phyloP scores from a whole-genome alignment of 768 basidiomycete species.

The Russula sp. region DNA sequence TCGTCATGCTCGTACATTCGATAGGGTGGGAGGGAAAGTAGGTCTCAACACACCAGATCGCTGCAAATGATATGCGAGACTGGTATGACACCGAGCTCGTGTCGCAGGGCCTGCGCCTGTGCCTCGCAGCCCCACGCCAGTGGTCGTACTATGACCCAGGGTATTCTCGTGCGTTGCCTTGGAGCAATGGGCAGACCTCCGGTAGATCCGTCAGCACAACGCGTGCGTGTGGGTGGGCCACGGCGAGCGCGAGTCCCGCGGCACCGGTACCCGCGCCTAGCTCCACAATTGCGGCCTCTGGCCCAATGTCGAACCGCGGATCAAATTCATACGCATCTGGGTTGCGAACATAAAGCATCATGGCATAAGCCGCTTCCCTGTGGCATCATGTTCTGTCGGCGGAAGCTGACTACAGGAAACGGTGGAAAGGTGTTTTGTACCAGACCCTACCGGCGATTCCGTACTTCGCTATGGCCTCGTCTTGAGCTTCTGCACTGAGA shows the following conservation, averaged over 20 bases:
- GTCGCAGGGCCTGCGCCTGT: constrained; percentile 44
- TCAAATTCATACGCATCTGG: constrained; percentile 47
- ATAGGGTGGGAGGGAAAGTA: too few relatives aligned
- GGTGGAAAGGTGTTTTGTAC: constrained; percentile 40
- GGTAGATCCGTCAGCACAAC: constrained; percentile 71
- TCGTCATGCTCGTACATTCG: constrained; percentile 1
- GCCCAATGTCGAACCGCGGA: constrained; percentile 46
- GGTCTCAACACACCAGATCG: constrained; percentile 63
- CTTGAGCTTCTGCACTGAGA: constrained; percentile 45
- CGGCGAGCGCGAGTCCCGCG: constrained; percentile 45
- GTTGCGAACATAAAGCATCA: constrained; percentile 53
- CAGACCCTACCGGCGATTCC: constrained; percentile 87
- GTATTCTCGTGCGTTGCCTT: constrained; percentile 37
- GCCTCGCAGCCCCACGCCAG: constrained; percentile 66
- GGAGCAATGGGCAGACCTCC: constrained; percentile 59
- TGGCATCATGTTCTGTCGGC: constrained; percentile 13
- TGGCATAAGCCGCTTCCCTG: constrained; percentile 73
- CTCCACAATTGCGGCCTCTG: constrained; percentile 53
- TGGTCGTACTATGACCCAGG: constrained; percentile 47
- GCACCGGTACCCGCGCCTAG: constrained; percentile 78
- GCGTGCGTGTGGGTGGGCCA: constrained; percentile 29
- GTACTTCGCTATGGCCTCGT: constrained; percentile 60
- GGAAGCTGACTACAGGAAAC: constrained; percentile 43
- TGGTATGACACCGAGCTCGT: constrained; percentile 37
- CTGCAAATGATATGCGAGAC: constrained; percentile 77